Conservation (phyloP, 2,329 filamentous ascomycete genomes). For the Ophiostoma sp. region DNA sequence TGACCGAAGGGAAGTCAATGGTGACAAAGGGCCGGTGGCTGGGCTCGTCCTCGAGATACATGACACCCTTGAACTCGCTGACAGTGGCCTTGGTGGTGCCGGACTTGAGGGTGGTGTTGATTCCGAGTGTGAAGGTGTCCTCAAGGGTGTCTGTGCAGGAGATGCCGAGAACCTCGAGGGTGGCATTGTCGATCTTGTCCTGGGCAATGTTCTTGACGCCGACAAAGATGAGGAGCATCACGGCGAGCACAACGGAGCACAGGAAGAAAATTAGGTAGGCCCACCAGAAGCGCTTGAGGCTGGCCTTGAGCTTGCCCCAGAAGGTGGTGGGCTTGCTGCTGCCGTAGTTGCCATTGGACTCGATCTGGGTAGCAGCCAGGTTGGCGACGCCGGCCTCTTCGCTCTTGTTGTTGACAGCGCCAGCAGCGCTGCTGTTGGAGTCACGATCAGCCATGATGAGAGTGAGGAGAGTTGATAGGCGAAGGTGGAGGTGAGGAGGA, state of each 20-base stretch:
- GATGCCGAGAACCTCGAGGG: conserved; percentile 49
- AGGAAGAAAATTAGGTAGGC: conserved; percentile 48
- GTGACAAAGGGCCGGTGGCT: conserved; percentile 45
- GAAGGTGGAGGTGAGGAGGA: not conserved
- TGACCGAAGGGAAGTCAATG: conserved; percentile 49
- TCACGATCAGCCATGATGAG: conserved; percentile 4
- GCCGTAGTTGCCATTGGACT: not conserved
- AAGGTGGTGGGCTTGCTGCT: not conserved
- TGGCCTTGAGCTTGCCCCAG: conserved; percentile 26
- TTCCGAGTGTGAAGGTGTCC: conserved; percentile 45
- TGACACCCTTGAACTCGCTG: conserved; percentile 45
- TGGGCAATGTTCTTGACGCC: conserved; percentile 54
- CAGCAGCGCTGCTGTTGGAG: conserved; percentile 5
- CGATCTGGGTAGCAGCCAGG: conserved; percentile 1
- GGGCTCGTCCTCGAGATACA: conserved; percentile 50
- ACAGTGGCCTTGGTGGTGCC: conserved; percentile 50
- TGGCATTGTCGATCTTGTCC: conserved; percentile 48
- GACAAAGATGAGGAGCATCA: conserved; percentile 54
- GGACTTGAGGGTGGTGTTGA: conserved; percentile 52
- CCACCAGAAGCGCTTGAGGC: conserved; percentile 58
- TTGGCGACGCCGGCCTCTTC: not conserved
- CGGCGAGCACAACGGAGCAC: conserved; percentile 47
- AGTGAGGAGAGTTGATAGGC: not conserved
- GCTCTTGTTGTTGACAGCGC: not conserved
- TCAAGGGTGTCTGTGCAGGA: conserved; percentile 43